These are phyloP conservation scores for Fragosphaeria purpurea DNA, from an alignment of 2,329 filamentous ascomycete species.

Conservation along the genomic window DNA sequence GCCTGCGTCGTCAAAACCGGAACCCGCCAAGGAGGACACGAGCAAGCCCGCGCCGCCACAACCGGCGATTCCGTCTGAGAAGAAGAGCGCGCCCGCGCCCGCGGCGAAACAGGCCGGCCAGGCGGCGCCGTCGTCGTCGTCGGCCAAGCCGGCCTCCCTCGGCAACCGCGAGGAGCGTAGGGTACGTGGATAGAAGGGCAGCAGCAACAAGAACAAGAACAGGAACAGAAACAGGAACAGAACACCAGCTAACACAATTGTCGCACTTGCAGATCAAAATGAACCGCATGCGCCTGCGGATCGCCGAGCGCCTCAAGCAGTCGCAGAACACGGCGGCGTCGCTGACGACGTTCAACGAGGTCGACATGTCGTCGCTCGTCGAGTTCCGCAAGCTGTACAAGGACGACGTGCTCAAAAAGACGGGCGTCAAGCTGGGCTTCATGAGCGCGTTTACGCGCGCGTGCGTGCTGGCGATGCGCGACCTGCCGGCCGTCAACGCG, in stretches of 20 bases:
- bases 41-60: conserved; percentile 26
- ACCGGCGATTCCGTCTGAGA: conserved; percentile 15
- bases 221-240: too few relatives aligned
- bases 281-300: conserved; percentile 98
- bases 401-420: conserved; percentile 91
- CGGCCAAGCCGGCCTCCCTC: conserved; percentile 32
- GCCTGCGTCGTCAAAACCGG: conserved; percentile 22
- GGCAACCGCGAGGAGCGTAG: conserved; percentile 80
- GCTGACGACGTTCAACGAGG: conserved; percentile 96
- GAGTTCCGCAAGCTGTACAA: conserved; percentile 97
- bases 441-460: conserved; percentile 97
- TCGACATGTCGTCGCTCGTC: conserved; percentile 97
- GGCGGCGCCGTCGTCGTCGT: conserved; percentile 25
- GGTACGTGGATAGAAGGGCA: conserved; percentile 40
- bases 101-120: conserved; percentile 15
- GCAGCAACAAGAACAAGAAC: too few relatives aligned
- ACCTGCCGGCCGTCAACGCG: conserved; percentile 89
- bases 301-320: conserved; percentile 96
- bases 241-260: too few relatives aligned
- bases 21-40: conserved; percentile 25
- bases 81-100: conserved; percentile 20
- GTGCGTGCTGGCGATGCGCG: conserved; percentile 82
- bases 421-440: conserved; percentile 96
- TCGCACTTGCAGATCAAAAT: conserved; percentile 69
- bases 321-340: conserved; percentile 98